Base-by-base conservation (phyloP, 352 stramenopile genomes). In the Thalassiosira hispida region DNA sequence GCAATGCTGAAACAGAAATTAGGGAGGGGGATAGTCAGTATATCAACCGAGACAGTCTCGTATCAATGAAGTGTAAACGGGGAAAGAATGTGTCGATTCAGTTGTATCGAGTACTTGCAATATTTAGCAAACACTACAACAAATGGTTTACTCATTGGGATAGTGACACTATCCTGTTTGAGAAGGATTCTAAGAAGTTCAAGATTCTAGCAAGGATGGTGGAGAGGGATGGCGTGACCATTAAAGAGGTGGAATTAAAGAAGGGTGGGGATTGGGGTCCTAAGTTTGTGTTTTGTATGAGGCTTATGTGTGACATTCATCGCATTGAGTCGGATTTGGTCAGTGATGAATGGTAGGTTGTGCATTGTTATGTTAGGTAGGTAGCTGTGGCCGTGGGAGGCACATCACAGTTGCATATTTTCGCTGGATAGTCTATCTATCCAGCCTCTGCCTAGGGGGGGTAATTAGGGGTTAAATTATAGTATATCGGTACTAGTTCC, bases 101-200 rank as follows among this genome's bases (percentile, higher is more conserved):
- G 62, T 44, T 38, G 1, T 60, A 71, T 22, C 22, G 62, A 40
- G 62, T 71, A 20, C 25, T 61, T 22, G 42, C 11, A 29, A 20
- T 59, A 16, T 71, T 71, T 44, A 44, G 38, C 16, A 71, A 71
- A 22, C 23, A 61, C 56, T 60, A 71, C 35, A 71, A 71, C 22
- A 71, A 71, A 51, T 71, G 62, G 62, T 71, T 60, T 40, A 29
- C 35, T 8, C 22, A 11, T 23, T 20, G 8, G 18, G 44, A 71
- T n/a, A 29, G 25, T 20, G 25, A 60, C 18, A 47, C 16, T 40
- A 8, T 59, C 33, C 23, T 31, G 44, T 46, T 31, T 29, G 14
- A 61, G 31, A 35, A 53, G 23, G 57, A 52, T 18, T 52, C 57
- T 11, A 55, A 55, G 18, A 44, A 59, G 0, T n/a, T 20, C 22